phyloP scores from a whole-genome alignment of 352 stramenopile species.

The Vaucheria bursata region DNA sequence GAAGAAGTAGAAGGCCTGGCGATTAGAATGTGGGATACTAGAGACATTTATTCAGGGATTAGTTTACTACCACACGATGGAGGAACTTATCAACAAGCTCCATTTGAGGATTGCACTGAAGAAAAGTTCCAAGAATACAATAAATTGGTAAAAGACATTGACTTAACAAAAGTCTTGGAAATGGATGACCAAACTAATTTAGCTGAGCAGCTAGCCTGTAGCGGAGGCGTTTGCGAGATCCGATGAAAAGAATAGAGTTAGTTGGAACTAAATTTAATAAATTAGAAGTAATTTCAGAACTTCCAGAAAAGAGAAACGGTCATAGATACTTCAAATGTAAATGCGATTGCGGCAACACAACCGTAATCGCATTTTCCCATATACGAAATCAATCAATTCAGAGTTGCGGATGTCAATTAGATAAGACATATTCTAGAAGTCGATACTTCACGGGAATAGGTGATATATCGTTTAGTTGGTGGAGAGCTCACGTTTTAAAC shows the following conservation, averaged over 20 bases:
- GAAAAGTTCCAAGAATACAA: not conserved
- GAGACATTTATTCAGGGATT: not conserved
- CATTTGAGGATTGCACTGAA: constrained; percentile 2
- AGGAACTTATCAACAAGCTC: not conserved
- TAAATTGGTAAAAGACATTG: not conserved
- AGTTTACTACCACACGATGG: not conserved
- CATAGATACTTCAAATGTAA: too few species aligned
- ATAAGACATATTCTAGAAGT: too few species aligned
- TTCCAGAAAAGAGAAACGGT: too few species aligned
- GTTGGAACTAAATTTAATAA: too few species aligned
- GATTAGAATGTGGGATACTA: constrained; percentile 1
- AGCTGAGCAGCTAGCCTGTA: not conserved
- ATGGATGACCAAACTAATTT: not conserved
- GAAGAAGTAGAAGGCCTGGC: not conserved
- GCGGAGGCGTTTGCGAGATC: not conserved
- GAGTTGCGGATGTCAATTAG: too few species aligned
- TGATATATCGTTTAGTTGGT: too few species aligned
- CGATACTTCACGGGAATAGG: too few species aligned
- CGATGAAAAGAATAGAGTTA: not conserved
- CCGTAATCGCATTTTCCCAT: too few species aligned
- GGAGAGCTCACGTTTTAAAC: too few species aligned
- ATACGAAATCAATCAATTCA: too few species aligned
- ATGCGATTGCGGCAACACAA: too few species aligned
- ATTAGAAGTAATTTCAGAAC: too few species aligned
- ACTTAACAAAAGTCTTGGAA: constrained; percentile 4